Evolutionary conservation across 2,329 filamentous ascomycete genomes (phyloP), one percentile per base, ranked within the genome.

Genomic region (Keithomyces neogunnii): DNA sequence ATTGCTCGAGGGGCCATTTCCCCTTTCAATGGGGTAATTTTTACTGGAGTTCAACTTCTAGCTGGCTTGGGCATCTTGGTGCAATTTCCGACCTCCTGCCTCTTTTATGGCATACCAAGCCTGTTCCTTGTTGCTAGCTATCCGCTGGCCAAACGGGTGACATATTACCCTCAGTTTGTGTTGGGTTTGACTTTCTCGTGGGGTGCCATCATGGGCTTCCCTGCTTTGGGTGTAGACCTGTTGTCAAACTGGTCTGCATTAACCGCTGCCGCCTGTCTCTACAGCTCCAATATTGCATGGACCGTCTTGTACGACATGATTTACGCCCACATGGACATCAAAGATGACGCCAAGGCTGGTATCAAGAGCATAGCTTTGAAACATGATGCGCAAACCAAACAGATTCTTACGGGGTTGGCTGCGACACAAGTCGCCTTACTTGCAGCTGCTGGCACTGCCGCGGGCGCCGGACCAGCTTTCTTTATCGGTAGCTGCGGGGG

Each of bases 231-330:
- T 2, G 71, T 93, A 36, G 87, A 91, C 57, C 66, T 93, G n/a
- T 66, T 92, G 10, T 70, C 78, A 5, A 80, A 86, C 56, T 70
- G 70, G 28, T 67, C 79, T 1, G 86, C 87, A 2, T 64, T 88
- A 52, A 73, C 76, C 3, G 82, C 86, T 1, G 86, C 87, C 1
- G 80, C 75, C 3, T 80, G 80, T 52, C 71, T 95, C 47, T 95
- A 95, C 64, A 71, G 78, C 9, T 89, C 86, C 43, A 93, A 90
- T 59, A 75, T 93, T 29, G 83, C 88, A 3, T 95, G 90, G 90
- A 95, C 89, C 0, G 78, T 95, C 30, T 70, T 95, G 39, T 95
- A 95, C 66, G 89, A 95, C 66, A 95, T 93, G 82, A 89, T 95
- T 33, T 95, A 95, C 66, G 89, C 89, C 11, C 89, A 95, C 65